Conservation (phyloP, 2,329 filamentous ascomycete genomes). For the Arthrobotrys megalospora region DNA sequence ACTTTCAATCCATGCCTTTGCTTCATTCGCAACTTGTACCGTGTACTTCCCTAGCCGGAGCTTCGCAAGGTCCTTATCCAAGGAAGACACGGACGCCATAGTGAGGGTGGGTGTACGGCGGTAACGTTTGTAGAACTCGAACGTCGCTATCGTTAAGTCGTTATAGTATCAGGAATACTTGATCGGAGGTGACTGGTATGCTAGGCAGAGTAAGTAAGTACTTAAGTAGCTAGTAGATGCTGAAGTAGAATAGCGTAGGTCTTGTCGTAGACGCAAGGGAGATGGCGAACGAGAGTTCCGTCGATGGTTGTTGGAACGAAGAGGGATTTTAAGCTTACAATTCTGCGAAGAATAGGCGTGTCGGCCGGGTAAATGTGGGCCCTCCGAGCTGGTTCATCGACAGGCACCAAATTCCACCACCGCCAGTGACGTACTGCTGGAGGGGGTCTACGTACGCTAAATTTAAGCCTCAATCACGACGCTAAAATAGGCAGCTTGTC, state of each 20-base stretch:
- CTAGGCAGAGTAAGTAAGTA: not conserved
- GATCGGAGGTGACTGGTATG: not conserved
- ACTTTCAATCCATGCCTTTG: conserved; percentile 86
- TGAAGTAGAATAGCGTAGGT: conserved; percentile 4
- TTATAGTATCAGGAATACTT: not conserved
- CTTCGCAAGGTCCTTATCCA: conserved; percentile 95
- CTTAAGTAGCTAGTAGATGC: not conserved
- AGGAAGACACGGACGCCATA: conserved; percentile 93
- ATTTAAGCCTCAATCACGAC: conserved; percentile 10
- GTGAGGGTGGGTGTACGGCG: conserved; percentile 28
- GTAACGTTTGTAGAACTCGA: conserved; percentile 41
- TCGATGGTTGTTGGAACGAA: conserved; percentile 16
- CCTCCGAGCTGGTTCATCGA: not conserved
- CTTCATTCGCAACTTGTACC: conserved; percentile 88
- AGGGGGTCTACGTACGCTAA: conserved; percentile 40
- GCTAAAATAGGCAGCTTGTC: conserved; percentile 35
- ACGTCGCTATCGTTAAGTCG: conserved; percentile 36
- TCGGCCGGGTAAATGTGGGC: conserved; percentile 45
- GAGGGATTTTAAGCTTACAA: conserved; percentile 51
- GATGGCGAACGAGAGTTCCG: conserved; percentile 14
- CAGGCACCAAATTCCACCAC: not conserved
- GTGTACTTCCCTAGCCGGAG: conserved; percentile 95
- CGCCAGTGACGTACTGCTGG: conserved; percentile 15
- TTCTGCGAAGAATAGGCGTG: conserved; percentile 1
- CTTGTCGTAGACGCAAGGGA: conserved; percentile 1